Conservation (phyloP, 495 filamentous ascomycete genomes). For the Bacidia rubella region DNA sequence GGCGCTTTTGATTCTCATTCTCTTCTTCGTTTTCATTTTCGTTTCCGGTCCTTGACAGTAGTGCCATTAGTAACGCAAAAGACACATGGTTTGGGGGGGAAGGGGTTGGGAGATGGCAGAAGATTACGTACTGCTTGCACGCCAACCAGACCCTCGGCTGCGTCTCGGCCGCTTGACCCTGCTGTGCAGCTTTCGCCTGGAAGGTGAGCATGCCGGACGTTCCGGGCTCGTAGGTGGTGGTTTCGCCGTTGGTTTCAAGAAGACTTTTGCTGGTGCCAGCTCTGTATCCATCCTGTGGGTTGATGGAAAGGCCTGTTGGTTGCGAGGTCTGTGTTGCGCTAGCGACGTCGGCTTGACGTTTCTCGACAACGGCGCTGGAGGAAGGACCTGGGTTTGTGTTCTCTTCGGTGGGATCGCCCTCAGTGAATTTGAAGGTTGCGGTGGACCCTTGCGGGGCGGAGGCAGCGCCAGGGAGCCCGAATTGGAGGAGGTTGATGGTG, state of each 20-base stretch:
- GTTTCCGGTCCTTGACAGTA: too few species aligned
- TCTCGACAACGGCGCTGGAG: neutral
- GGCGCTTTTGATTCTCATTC: too few species aligned
- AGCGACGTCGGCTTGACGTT: neutral
- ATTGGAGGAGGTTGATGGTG: neutral
- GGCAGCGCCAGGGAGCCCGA: too few species aligned
- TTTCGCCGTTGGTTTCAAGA: neutral
- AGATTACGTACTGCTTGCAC: neutral
- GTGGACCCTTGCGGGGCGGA: neutral
- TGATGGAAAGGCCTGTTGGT: neutral
- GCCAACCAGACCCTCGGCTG: neutral
- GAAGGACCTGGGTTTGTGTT: neutral
- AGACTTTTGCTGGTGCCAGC: too few species aligned
- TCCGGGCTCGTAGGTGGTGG: neutral
- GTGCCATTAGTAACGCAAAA: too few species aligned
- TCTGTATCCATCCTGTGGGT: too few species aligned
- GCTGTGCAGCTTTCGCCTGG: neutral
- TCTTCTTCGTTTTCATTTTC: too few species aligned
- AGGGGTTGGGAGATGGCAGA: too few species aligned
- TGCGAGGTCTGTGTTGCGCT: neutral
- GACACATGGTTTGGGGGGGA: too few species aligned
- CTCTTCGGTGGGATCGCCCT: neutral
- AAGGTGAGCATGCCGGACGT: neutral
- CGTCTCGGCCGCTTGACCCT: neutral
- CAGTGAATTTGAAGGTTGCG: neutral